Conservation (phyloP, 202 grass and related monocot species). For the Eragrostis tef region DNA sequence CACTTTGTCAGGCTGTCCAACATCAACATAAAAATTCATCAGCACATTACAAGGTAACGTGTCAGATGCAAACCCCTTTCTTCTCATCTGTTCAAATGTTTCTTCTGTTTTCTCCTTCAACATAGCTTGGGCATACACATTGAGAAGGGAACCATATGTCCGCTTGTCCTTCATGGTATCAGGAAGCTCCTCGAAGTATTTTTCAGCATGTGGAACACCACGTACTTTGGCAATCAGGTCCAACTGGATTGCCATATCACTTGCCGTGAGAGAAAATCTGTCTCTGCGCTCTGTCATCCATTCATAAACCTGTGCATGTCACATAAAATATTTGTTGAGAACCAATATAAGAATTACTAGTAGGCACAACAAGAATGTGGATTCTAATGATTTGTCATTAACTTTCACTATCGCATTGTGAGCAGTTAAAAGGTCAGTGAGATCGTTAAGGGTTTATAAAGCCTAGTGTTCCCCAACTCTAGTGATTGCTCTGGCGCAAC, state of each 20-base stretch:
- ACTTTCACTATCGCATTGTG: background rate
- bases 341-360: conserved; percentile 6
- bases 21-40: conserved; percentile 88
- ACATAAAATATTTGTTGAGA: conserved; percentile 28
- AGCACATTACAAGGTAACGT: conserved; percentile 81
- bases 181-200: conserved; percentile 71
- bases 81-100: conserved; percentile 67
- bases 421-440: conserved; percentile 2
- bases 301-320: conserved; percentile 65
- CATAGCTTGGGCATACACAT: conserved; percentile 79
- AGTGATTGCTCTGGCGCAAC: background rate
- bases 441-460: background rate
- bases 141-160: conserved; percentile 82
- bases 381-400: conserved; percentile 21
- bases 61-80: conserved; percentile 68
- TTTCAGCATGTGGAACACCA: conserved; percentile 67
- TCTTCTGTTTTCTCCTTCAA: conserved; percentile 79
- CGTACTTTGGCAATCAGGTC: conserved; percentile 81
- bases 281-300: conserved; percentile 76
- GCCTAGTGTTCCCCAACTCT: conserved; percentile 16
- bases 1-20: conserved; percentile 61
- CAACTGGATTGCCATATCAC: conserved; percentile 85
- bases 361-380: conserved; percentile 2
- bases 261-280: conserved; percentile 63
- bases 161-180: conserved; percentile 77